A percentile compares a stretch with the other conserved stretches of the same genome.
These are phyloP conservation scores for Taphrina pruni DNA, from an alignment of 1,139 yeast genomes.

Conservation along the genomic window DNA sequence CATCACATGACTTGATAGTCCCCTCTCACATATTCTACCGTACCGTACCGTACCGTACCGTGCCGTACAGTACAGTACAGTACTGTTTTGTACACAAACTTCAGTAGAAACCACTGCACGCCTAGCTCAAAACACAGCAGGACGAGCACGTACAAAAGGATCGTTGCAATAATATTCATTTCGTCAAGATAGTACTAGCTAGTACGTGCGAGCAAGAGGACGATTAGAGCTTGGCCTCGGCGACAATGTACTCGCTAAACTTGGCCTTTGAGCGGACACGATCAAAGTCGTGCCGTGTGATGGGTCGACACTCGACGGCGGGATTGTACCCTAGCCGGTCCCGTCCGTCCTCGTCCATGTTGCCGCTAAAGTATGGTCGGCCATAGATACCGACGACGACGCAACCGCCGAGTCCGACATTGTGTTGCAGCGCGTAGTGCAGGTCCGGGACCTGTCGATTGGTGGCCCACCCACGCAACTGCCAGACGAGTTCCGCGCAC, in stretches of 20 bases:
- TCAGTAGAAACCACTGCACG: too few species aligned
- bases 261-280: constrained; percentile 20
- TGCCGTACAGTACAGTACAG: too few species aligned
- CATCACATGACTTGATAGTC: too few species aligned
- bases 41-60: too few species aligned
- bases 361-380: constrained; percentile 31
- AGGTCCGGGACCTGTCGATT: constrained; percentile 49
- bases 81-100: too few species aligned
- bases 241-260: constrained; percentile 27
- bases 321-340: constrained; percentile 50
- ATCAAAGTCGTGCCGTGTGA: constrained; percentile 44
- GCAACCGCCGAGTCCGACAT: constrained; percentile 47
- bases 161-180: too few species aligned
- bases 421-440: constrained; percentile 49
- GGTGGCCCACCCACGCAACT: constrained; percentile 50
- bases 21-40: too few species aligned
- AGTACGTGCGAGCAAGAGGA: too few species aligned
- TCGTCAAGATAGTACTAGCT: too few species aligned
- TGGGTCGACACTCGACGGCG: constrained; percentile 49
- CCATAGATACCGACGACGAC: constrained; percentile 37
- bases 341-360: constrained; percentile 47
- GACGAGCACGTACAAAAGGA: too few species aligned
- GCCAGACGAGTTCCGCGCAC: constrained; percentile 50
- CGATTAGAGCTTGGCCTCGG: constrained; percentile 37
- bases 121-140: too few species aligned